These are phyloP conservation scores for Pythium coloratum DNA, from an alignment of 352 stramenopile genomes.

Conservation along the genomic window DNA sequence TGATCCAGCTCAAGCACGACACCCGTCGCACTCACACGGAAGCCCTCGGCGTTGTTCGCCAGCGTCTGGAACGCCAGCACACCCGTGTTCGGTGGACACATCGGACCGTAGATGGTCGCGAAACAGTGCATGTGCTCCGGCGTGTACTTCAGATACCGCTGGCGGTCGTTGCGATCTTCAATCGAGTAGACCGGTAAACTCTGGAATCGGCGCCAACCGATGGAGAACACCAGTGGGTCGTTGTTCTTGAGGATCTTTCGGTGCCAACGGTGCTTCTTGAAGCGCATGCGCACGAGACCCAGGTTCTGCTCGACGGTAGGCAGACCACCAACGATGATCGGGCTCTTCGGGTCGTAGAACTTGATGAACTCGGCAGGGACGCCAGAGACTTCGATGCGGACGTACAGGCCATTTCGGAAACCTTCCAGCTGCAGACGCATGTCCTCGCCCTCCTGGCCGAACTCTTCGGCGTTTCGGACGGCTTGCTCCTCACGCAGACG, in stretches of 20 bases:
- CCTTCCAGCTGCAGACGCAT: constrained; percentile 93
- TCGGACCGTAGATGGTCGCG: constrained; percentile 96
- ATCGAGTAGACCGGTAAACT: constrained; percentile 98
- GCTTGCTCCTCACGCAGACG: constrained; percentile 79
- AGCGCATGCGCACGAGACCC: constrained; percentile 94
- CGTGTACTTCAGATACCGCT: constrained; percentile 99
- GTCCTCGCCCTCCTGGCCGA: constrained; percentile 93
- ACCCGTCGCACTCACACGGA: constrained; percentile 97
- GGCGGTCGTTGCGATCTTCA: constrained; percentile 97
- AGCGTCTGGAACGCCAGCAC: constrained; percentile 97
- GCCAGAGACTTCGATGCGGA: constrained; percentile 95
- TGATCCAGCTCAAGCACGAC: constrained; percentile 97
- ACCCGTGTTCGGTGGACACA: constrained; percentile 96
- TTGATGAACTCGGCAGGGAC: constrained; percentile 95
- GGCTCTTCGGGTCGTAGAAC: constrained; percentile 90
- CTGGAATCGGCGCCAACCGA: constrained; percentile 99
- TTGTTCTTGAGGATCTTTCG: constrained; percentile 98
- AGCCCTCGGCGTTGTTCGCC: constrained; percentile 90
- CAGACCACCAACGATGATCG: constrained; percentile 93
- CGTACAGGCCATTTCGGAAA: constrained; percentile 96
- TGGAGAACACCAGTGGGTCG: constrained; percentile 98
- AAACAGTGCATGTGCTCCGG: constrained; percentile 99
- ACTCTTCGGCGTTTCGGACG: constrained; percentile 92
- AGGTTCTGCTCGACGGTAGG: constrained; percentile 95
- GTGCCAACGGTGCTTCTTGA: constrained; percentile 99